Evolutionary conservation across 2,329 filamentous ascomycete species (phyloP).

Genomic region (Ramularia endophylla): DNA sequence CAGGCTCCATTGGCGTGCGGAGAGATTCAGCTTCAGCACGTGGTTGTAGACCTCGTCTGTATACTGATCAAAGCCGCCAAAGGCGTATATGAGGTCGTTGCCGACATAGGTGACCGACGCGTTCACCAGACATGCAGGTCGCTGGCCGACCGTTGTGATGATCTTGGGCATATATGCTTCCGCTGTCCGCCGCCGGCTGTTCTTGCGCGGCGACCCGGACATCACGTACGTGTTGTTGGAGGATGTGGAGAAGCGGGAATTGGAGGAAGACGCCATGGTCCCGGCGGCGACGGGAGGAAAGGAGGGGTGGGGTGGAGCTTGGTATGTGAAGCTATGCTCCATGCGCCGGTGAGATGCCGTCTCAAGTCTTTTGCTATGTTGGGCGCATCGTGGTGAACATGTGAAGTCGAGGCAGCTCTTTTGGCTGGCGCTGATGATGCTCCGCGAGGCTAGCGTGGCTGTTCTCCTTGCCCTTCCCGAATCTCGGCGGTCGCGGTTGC

Average conservation of each 20-base stretch:
- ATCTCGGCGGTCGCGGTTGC: too few relatives aligned
- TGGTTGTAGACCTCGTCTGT: constrained; percentile 99
- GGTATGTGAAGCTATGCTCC: too few relatives aligned
- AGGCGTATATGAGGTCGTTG: constrained; percentile 95
- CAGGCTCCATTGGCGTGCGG: constrained; percentile 85
- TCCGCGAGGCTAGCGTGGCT: too few relatives aligned
- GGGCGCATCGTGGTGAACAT: too few relatives aligned
- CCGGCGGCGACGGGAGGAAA: too few relatives aligned
- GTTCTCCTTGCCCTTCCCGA: too few relatives aligned
- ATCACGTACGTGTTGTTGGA: constrained; percentile 79
- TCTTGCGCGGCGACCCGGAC: constrained; percentile 74
- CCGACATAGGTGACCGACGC: constrained; percentile 96
- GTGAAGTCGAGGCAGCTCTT: too few relatives aligned
- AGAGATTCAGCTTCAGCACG: constrained; percentile 80
- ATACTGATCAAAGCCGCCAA: constrained; percentile 97
- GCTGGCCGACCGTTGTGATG: constrained; percentile 51
- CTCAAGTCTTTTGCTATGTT: too few relatives aligned
- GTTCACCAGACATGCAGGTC: constrained; percentile 91
- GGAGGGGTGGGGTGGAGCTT: too few relatives aligned
- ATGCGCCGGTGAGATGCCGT: too few relatives aligned
- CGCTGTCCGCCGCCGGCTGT: constrained; percentile 45
- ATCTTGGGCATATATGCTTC: constrained; percentile 82
- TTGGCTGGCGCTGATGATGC: too few relatives aligned
- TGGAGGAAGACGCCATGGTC: constrained; percentile 12
- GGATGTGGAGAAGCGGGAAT: constrained; percentile 28